Conservation (phyloP, 495 filamentous ascomycete genomes). For the Terfezia boudieri region DNA sequence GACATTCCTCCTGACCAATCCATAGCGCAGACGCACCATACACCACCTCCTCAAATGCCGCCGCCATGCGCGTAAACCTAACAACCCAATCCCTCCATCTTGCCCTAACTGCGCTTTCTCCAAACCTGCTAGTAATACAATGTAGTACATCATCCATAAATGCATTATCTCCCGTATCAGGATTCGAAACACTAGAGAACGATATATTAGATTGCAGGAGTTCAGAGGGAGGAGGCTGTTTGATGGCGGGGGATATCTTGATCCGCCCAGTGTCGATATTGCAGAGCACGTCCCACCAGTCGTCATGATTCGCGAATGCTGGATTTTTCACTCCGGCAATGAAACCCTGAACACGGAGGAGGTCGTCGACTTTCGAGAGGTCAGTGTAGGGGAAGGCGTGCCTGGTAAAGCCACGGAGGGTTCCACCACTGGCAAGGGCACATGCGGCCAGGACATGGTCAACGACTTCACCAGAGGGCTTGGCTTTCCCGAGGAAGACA, state of each 20-base stretch:
- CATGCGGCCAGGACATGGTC: constrained; percentile 89
- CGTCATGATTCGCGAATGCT: constrained; percentile 76
- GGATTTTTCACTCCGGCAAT: constrained; percentile 97
- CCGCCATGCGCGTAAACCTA: constrained; percentile 76
- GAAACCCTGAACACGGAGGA: constrained; percentile 73
- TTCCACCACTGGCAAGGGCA: constrained; percentile 78
- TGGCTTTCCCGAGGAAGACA: constrained; percentile 85
- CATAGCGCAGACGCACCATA: constrained; percentile 82
- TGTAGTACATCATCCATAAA: constrained; percentile 74
- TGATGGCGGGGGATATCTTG: constrained; percentile 42
- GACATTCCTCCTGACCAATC: constrained; percentile 52
- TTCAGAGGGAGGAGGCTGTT: constrained; percentile 10
- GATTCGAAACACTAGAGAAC: not conserved
- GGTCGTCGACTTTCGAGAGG: constrained; percentile 89
- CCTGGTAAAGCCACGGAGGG: constrained; percentile 86
- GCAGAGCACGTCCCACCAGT: constrained; percentile 97
- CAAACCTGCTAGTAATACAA: constrained; percentile 65
- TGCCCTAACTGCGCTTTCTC: constrained; percentile 69
- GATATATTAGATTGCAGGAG: not conserved
- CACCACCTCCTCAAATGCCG: constrained; percentile 85
- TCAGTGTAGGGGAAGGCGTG: constrained; percentile 98
- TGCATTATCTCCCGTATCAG: constrained; percentile 56
- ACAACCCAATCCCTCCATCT: constrained; percentile 81
- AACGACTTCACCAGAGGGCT: constrained; percentile 80
- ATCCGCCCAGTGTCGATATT: constrained; percentile 81